These are phyloP conservation scores for Macrolepiota fuliginosa DNA, from an alignment of 768 basidiomycete genomes.

Conservation along the genomic window DNA sequence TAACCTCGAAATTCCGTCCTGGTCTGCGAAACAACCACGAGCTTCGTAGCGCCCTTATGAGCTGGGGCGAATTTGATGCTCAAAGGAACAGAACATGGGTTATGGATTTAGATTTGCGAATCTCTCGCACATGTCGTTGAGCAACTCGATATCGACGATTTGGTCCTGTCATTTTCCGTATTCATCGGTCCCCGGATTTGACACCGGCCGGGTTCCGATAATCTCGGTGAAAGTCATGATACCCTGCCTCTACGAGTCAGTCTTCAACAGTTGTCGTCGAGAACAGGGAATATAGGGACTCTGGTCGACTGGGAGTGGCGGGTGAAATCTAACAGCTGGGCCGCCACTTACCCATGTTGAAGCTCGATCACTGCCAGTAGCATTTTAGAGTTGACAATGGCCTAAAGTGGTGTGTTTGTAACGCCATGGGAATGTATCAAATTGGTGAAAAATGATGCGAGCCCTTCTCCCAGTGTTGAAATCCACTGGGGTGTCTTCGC, in stretches of 20 bases:
- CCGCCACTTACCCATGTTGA: slow-evolving; percentile 2
- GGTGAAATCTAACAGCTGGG: background rate
- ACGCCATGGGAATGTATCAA: slow-evolving; percentile 13
- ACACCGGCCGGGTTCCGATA: slow-evolving; percentile 32
- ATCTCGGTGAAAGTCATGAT: slow-evolving; percentile 22
- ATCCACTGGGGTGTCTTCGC: background rate
- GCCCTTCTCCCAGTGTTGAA: slow-evolving; percentile 6
- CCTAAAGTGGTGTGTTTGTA: slow-evolving; percentile 6
- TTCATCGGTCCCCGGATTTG: slow-evolving; percentile 37
- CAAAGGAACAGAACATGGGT: slow-evolving; percentile 31
- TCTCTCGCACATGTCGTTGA: slow-evolving; percentile 34
- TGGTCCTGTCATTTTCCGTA: slow-evolving; percentile 40
- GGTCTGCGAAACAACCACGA: slow-evolving; percentile 13
- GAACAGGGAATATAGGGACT: background rate
- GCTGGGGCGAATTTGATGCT: slow-evolving; percentile 20
- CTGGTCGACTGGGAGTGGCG: background rate
- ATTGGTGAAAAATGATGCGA: background rate
- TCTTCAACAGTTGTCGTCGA: background rate
- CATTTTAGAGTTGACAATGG: slow-evolving; percentile 7
- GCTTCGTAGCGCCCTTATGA: slow-evolving; percentile 16
- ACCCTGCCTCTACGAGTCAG: background rate
- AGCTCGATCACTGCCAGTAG: slow-evolving; percentile 9
- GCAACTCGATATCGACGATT: slow-evolving; percentile 21
- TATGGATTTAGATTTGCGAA: slow-evolving; percentile 35
- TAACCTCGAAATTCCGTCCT: slow-evolving; percentile 15